Conservation (phyloP, 2,329 filamentous ascomycete genomes). For the Bipolaris gigantea region DNA sequence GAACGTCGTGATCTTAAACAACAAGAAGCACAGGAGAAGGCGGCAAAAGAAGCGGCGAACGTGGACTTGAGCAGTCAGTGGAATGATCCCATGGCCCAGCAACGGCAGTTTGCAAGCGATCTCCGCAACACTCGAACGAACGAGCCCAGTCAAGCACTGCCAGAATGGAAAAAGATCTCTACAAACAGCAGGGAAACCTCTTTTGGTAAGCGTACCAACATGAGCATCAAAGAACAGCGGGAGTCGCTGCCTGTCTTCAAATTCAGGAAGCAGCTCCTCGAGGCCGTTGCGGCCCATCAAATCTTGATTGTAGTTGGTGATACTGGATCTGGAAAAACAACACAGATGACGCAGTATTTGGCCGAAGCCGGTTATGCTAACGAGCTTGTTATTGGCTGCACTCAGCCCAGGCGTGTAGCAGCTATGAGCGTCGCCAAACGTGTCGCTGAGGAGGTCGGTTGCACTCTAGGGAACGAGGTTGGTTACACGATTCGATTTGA, state of each 20-base stretch:
- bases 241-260: conserved; percentile 86
- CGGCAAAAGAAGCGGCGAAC: conserved; percentile 72
- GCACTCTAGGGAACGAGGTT: conserved; percentile 87
- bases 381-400: conserved; percentile 89
- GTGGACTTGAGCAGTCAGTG: conserved; percentile 88
- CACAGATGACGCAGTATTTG: conserved; percentile 91
- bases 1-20: conserved; percentile 87
- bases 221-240: conserved; percentile 94
- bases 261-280: conserved; percentile 83
- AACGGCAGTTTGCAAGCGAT: conserved; percentile 87
- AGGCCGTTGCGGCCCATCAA: conserved; percentile 85
- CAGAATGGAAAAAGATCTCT: conserved; percentile 89
- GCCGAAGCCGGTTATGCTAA: conserved; percentile 90
- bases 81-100: conserved; percentile 95
- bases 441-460: conserved; percentile 96
- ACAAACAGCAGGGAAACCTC: conserved; percentile 78
- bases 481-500: conserved; percentile 99
- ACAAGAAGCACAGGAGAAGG: conserved; percentile 79
- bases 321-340: conserved; percentile 96
- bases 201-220: conserved; percentile 80
- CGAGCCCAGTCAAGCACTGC: conserved; percentile 67
- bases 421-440: conserved; percentile 98
- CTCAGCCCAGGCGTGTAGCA: conserved; percentile 93
- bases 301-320: conserved; percentile 95
- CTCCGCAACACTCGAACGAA: conserved; percentile 67